Evolutionary conservation across 2,329 filamentous ascomycete species (phyloP).

Genomic region (Pseudopithomyces maydicus): DNA sequence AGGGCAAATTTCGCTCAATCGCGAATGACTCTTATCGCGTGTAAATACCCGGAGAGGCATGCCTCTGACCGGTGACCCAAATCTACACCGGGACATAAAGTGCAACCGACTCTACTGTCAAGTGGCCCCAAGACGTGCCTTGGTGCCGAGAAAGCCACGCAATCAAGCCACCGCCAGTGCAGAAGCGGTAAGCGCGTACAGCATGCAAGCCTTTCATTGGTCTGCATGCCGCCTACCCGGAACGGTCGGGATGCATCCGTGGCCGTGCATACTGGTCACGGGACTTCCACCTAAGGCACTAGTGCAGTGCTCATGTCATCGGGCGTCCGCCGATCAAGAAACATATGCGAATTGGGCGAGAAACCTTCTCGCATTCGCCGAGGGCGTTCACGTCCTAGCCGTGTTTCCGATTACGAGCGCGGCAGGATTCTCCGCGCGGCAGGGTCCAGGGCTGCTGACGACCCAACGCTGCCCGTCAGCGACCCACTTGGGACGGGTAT

Average conservation of each 20-base stretch:
- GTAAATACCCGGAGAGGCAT: not conserved
- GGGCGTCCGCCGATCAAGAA: not conserved
- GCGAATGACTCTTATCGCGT: not conserved
- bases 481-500: not conserved
- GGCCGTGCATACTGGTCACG: not conserved
- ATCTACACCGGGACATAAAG: not conserved
- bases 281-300: not conserved
- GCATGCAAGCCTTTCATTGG: too few relatives aligned
- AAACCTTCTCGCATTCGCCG: not conserved
- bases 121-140: not conserved
- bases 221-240: not conserved
- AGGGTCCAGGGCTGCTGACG: not conserved
- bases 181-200: too few relatives aligned
- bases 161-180: slow-evolving; percentile 1
- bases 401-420: not conserved
- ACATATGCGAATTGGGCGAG: not conserved
- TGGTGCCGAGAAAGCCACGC: slow-evolving; percentile 3
- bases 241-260: not conserved
- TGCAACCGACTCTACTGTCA: not conserved
- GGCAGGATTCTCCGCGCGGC: not conserved
- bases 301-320: slow-evolving; percentile 3
- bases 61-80: not conserved
- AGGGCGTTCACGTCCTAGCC: slow-evolving; percentile 1
- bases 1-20: not conserved
- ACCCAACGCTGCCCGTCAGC: not conserved